Base-by-base conservation (phyloP, 148 eudicot genomes). In the Persicaria maculosa region DNA sequence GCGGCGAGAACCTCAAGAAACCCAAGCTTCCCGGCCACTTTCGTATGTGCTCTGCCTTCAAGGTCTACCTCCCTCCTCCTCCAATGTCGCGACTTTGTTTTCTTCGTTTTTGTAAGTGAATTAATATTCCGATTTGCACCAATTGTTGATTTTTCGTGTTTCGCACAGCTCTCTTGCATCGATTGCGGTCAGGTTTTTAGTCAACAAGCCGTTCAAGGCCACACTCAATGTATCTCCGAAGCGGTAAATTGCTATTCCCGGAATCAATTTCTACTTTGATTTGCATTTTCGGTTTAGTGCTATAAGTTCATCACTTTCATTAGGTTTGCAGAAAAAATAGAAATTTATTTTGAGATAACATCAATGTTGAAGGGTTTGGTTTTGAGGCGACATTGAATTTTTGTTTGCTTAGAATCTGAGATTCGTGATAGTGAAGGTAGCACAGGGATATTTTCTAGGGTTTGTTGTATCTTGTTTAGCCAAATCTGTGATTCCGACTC, bases 151-250 rank as follows among this genome's bases (percentile, higher is more conserved):
- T 68, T 77, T 8, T 69, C 9, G 68, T 72, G 22, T 72, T 62
- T 71, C 36, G 11, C 10, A 54, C 76, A 93, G 98, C 74, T 88
- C 67, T 93, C 98, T 52, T 93, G 98, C 79, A 93, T 93, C 53
- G 98, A 93, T 70, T 93, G 98, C 74, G 93, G 96, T 20, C 84
- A 82, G 64, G 68, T 76, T 16, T 93, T 93, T 77, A 84, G 89
- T 68, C 83, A 83, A 70, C 89, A 87, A 65, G 77, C 79, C 57
- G 96, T 91, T 79, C 97, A 93, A 72, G 74, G 77, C 6, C 98
- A 93, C 81, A 93, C 93, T 25, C 98, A 90, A 61, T 93, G 98
- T 85, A 87, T 93, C n/a, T 86, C 92, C 9, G 98, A 93, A 85
- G 88, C 90, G 83, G 98, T 93, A 77, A 57, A 78, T 84, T 72